A percentile compares a stretch with the other conserved stretches of the same genome.
Conservation (phyloP, 2,329 filamentous ascomycete genomes). For the Pezicula radicicola region DNA sequence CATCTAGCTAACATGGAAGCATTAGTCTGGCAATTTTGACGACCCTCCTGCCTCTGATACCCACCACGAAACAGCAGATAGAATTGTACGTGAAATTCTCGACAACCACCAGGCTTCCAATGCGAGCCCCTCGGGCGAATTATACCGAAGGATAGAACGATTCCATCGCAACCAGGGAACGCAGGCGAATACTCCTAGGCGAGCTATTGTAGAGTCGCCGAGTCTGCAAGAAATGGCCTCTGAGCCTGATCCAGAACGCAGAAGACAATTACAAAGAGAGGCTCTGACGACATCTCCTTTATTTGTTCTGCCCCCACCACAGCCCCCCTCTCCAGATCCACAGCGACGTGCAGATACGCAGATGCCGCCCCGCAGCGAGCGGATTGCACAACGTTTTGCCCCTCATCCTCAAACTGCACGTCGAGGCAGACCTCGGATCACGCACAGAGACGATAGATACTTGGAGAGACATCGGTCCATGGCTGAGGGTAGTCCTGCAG, state of each 20-base stretch:
- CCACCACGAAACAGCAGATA: conserved; percentile 23
- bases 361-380: conserved; percentile 5
- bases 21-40: conserved; percentile 26
- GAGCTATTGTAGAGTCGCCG: conserved; percentile 16
- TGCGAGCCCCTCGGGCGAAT: conserved; percentile 38
- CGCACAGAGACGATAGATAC: conserved; percentile 22
- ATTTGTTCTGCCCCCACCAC: conserved; percentile 18
- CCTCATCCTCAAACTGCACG: conserved; percentile 8
- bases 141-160: conserved; percentile 40
- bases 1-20: conserved; percentile 5
- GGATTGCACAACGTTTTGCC: conserved; percentile 6
- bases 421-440: conserved; percentile 18
- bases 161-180: conserved; percentile 30
- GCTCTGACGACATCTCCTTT: conserved; percentile 15
- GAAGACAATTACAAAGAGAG: conserved; percentile 11
- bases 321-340: conserved; percentile 3
- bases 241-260: conserved; percentile 18
- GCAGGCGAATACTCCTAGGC: neutral
- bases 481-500: conserved; percentile 10
- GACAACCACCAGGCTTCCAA: conserved; percentile 32
- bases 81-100: conserved; percentile 36
- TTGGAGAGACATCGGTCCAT: conserved; percentile 23
- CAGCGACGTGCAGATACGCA: conserved; percentile 5
- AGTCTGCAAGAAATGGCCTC: conserved; percentile 24
- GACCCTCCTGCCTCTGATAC: conserved; percentile 22